phyloP scores from a whole-genome alignment of 495 filamentous ascomycete species.

The Penicilliopsis zonata region DNA sequence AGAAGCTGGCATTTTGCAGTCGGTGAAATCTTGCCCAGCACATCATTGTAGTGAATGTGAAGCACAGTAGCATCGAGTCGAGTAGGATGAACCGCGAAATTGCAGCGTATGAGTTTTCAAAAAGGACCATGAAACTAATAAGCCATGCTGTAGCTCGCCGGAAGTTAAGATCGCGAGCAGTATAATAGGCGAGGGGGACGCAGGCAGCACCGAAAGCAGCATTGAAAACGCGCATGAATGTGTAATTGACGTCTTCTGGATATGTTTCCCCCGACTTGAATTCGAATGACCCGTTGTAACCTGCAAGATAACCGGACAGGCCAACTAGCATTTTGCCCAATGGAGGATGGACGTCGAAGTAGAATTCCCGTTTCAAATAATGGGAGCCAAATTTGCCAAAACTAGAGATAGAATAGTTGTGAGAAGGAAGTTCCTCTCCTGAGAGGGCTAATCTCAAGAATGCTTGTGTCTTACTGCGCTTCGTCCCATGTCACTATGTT shows the following conservation, averaged over 20 bases:
- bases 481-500: constrained; percentile 98
- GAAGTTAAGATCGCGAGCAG: constrained; percentile 80
- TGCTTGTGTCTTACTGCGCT: constrained; percentile 59
- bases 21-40: constrained; percentile 95
- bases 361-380: constrained; percentile 97
- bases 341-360: constrained; percentile 97
- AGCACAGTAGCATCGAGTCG: constrained; percentile 96
- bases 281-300: constrained; percentile 98
- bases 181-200: constrained; percentile 90
- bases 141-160: constrained; percentile 82
- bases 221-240: constrained; percentile 98
- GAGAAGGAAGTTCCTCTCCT: too few species aligned
- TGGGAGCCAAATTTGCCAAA: constrained; percentile 99
- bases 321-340: constrained; percentile 98
- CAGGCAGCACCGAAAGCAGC: constrained; percentile 86
- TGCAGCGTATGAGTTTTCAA: constrained; percentile 96
- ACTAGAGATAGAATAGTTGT: constrained; percentile 35
- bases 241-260: constrained; percentile 87
- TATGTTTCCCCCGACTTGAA: constrained; percentile 98
- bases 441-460: constrained; percentile 5
- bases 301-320: constrained; percentile 86
- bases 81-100: constrained; percentile 96
- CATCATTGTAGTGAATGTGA: constrained; percentile 90
- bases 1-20: constrained; percentile 72
- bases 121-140: constrained; percentile 91